phyloP scores from a whole-genome alignment of 306 rosid genomes.

The Adenanthera pavonina region DNA sequence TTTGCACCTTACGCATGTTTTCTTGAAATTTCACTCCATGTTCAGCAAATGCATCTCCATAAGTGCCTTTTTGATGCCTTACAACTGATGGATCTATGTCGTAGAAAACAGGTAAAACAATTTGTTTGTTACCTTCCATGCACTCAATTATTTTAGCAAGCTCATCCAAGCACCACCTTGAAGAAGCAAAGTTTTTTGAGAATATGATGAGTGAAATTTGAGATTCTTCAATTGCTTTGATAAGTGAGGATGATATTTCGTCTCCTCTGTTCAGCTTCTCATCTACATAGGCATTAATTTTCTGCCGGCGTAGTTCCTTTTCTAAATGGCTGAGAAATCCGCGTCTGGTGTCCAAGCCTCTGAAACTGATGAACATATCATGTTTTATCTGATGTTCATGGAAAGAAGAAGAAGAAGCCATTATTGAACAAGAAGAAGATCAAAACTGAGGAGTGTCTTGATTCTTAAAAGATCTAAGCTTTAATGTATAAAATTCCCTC shows the following conservation, averaged over 20 bases:
- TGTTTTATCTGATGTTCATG: background rate
- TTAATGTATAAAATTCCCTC: too few species aligned
- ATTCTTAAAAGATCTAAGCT: too few species aligned
- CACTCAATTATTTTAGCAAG: slow-evolving; percentile 14
- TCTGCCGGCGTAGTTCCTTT: background rate
- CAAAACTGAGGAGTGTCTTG: background rate
- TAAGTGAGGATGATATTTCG: background rate
- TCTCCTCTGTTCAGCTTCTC: slow-evolving; percentile 10
- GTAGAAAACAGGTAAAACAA: slow-evolving; percentile 16
- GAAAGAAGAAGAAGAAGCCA: background rate
- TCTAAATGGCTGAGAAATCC: slow-evolving; percentile 3
- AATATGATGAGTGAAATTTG: background rate
- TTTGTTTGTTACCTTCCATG: background rate
- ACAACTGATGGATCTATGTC: slow-evolving; percentile 1
- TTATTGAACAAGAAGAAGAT: background rate
- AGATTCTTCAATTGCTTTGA: slow-evolving; percentile 6
- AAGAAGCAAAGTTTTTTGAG: slow-evolving; percentile 7
- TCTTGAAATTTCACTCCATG: background rate
- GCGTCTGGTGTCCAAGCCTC: background rate
- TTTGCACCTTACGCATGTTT: background rate
- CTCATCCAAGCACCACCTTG: slow-evolving; percentile 24
- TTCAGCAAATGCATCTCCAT: background rate
- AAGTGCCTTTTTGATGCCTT: background rate
- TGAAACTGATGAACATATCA: slow-evolving; percentile 12
- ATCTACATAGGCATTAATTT: background rate